A percentile compares a stretch with the other conserved stretches of the same genome.
phyloP scores from a whole-genome alignment of 345 rosid species.

The Schrenkiella parvula region DNA sequence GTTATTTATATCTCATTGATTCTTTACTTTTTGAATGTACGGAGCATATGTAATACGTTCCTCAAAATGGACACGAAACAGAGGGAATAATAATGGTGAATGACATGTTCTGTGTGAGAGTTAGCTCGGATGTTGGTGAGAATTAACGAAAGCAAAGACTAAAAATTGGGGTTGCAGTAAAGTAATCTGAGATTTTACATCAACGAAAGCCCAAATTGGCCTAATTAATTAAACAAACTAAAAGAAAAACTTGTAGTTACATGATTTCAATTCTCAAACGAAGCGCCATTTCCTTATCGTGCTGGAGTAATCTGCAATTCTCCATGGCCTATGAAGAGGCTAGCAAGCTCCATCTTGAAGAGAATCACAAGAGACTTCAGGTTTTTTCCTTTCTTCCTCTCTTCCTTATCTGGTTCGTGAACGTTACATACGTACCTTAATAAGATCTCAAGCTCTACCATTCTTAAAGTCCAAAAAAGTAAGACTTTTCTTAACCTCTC shows the following conservation, averaged over 20 bases:
- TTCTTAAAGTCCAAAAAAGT: too few relatives aligned
- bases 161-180: background rate
- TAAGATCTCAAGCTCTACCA: too few relatives aligned
- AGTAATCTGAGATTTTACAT: background rate
- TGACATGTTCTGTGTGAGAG: slow-evolving; percentile 1
- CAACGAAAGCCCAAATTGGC: background rate
- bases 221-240: background rate
- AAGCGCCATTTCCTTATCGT: slow-evolving; percentile 10
- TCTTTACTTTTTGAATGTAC: background rate
- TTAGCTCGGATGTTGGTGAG: background rate
- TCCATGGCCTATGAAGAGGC: slow-evolving; percentile 40
- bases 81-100: slow-evolving; percentile 1
- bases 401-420: background rate
- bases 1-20: slow-evolving; percentile 2
- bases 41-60: slow-evolving; percentile 15
- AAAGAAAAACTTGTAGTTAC: too few relatives aligned
- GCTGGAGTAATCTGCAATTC: background rate
- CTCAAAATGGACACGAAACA: background rate
- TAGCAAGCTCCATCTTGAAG: slow-evolving; percentile 43
- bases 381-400: slow-evolving; percentile 24
- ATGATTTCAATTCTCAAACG: background rate
- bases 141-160: background rate
- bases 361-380: slow-evolving; percentile 46
- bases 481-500: too few relatives aligned
- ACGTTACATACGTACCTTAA: too few relatives aligned